phyloP scores from a whole-genome alignment of 2,329 filamentous ascomycete genomes.

The Clarireedia monteithiana region DNA sequence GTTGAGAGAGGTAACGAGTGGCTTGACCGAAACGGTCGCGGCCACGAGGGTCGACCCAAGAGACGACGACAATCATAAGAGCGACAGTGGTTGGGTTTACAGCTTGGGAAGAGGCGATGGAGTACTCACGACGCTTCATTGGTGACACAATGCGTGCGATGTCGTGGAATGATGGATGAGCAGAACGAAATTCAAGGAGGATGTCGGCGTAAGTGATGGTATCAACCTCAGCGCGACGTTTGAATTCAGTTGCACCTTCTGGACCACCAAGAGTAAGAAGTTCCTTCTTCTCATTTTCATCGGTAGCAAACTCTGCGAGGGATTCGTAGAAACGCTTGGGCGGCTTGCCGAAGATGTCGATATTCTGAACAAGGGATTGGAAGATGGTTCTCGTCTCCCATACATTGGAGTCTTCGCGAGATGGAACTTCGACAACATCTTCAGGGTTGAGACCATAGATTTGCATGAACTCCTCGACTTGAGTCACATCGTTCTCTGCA shows the following conservation, averaged over 20 bases:
- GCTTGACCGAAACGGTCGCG: slow-evolving; percentile 89
- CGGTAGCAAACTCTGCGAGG: slow-evolving; percentile 75
- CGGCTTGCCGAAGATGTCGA: slow-evolving; percentile 94
- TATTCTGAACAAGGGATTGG: slow-evolving; percentile 83
- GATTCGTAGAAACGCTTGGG: slow-evolving; percentile 97
- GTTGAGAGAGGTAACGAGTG: slow-evolving; percentile 75
- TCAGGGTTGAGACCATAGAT: slow-evolving; percentile 79
- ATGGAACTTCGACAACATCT: slow-evolving; percentile 84
- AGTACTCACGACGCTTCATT: slow-evolving; percentile 96
- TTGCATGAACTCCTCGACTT: slow-evolving; percentile 79
- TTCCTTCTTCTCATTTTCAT: slow-evolving; percentile 74
- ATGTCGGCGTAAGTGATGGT: slow-evolving; percentile 87
- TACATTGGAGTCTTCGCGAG: slow-evolving; percentile 65
- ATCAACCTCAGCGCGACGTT: slow-evolving; percentile 84
- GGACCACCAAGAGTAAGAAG: slow-evolving; percentile 69
- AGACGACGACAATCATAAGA: slow-evolving; percentile 94
- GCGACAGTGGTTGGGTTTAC: slow-evolving; percentile 85
- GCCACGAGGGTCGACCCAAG: slow-evolving; percentile 85
- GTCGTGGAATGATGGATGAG: slow-evolving; percentile 81
- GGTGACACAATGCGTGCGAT: slow-evolving; percentile 81
- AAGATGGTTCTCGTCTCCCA: slow-evolving; percentile 87
- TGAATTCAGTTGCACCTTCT: slow-evolving; percentile 83
- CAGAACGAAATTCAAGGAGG: slow-evolving; percentile 81
- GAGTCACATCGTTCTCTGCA: slow-evolving; percentile 77
- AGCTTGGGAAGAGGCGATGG: slow-evolving; percentile 95